These are phyloP conservation scores for Podila minutissima DNA, from an alignment of 192 early-diverging fungal genomes.

Conservation along the genomic window DNA sequence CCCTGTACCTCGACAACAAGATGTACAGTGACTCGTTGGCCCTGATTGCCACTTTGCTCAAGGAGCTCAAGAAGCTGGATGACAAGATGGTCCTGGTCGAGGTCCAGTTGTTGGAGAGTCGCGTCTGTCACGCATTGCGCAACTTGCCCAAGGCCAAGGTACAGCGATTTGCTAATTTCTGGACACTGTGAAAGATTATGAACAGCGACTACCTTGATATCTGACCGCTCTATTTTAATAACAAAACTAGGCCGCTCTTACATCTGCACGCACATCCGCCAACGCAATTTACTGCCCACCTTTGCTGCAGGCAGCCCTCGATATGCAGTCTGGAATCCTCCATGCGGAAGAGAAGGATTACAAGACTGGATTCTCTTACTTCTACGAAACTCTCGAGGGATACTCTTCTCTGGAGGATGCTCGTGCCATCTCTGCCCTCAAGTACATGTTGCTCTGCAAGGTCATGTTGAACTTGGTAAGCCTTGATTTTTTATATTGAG, in stretches of 20 bases:
- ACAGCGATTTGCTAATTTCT: slow-evolving; percentile 13
- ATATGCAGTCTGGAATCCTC: slow-evolving; percentile 97
- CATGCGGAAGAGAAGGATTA: slow-evolving; percentile 99
- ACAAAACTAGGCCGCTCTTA: slow-evolving; percentile 83
- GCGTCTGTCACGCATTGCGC: slow-evolving; percentile 90
- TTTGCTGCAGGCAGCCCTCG: slow-evolving; percentile 93
- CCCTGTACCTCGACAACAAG: slow-evolving; percentile 92
- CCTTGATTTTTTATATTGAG: not conserved
- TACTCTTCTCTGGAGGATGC: slow-evolving; percentile 90
- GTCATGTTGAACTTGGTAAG: slow-evolving; percentile 96
- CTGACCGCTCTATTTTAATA: slow-evolving; percentile 6
- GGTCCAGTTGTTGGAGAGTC: slow-evolving; percentile 95
- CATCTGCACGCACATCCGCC: slow-evolving; percentile 94
- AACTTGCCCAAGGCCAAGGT: slow-evolving; percentile 94
- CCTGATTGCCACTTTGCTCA: slow-evolving; percentile 85
- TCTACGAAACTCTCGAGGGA: slow-evolving; percentile 98
- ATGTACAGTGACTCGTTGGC: slow-evolving; percentile 93
- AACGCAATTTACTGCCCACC: slow-evolving; percentile 99
- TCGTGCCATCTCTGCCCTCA: slow-evolving; percentile 88
- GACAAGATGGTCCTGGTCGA: slow-evolving; percentile 99
- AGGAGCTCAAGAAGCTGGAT: slow-evolving; percentile 98
- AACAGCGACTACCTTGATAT: slow-evolving; percentile 4
- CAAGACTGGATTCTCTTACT: slow-evolving; percentile 96
- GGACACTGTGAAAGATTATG: not conserved
- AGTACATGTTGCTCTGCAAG: slow-evolving; percentile 99